Percentiles rank a stretch among this genome's conserved stretches.
phyloP scores from a whole-genome alignment of 2,329 filamentous ascomycete genomes.

The Diaporthe sp. region DNA sequence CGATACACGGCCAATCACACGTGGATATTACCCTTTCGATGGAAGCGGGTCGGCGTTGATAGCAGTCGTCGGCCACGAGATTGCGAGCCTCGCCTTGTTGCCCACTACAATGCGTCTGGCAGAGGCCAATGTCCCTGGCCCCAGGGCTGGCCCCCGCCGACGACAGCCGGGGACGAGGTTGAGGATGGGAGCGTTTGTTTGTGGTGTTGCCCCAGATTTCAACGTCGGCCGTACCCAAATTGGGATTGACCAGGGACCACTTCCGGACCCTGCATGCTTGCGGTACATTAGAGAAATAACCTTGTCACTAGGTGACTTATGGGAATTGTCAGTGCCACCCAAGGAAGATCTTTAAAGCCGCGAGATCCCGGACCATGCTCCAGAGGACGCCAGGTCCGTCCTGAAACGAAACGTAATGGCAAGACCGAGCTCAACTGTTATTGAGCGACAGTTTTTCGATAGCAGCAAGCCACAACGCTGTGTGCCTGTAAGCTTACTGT shows the following conservation, averaged over 20 bases:
- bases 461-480: conserved; percentile 14
- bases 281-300: conserved; percentile 17
- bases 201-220: conserved; percentile 28
- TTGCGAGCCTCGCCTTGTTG: conserved; percentile 19
- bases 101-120: not conserved
- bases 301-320: conserved; percentile 25
- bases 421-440: conserved; percentile 13
- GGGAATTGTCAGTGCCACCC: conserved; percentile 33
- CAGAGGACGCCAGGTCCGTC: not conserved
- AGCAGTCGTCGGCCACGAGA: conserved; percentile 6
- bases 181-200: not conserved
- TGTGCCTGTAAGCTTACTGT: conserved; percentile 16
- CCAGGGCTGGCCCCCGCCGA: conserved; percentile 1
- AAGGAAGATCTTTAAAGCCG: conserved; percentile 29
- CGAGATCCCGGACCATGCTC: conserved; percentile 27
- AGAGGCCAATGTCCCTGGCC: not conserved
- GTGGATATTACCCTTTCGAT: not conserved
- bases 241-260: conserved; percentile 29
- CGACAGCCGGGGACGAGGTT: conserved; percentile 2
- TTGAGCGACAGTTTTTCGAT: conserved; percentile 23
- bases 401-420: conserved; percentile 33
- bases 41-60: conserved; percentile 13
- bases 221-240: conserved; percentile 23
- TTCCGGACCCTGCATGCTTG: conserved; percentile 25
- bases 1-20: conserved; percentile 3